Evolutionary conservation across 2,329 filamentous ascomycete genomes (phyloP), one percentile per base, ranked within the genome.

Genomic region (Ophiocordyceps camponoti-saundersi): DNA sequence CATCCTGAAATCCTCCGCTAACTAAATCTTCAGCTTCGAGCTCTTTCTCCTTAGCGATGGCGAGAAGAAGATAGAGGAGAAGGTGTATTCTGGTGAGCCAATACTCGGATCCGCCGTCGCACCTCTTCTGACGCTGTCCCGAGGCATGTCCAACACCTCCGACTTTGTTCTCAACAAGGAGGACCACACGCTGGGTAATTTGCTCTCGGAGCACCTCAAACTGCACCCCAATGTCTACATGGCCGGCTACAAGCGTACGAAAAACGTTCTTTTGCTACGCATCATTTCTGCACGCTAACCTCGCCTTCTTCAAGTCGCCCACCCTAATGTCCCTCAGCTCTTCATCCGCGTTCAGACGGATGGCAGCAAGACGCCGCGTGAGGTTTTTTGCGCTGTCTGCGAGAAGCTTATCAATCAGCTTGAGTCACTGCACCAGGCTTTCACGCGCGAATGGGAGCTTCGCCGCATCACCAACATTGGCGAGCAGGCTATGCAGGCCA

Each of bases 101-200:
- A 6, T 8, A 13, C 41, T 32, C 26, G 11, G 5, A 8, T 44
- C 29, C 10, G 42, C 30, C 32, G 6, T 30, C 18, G 32, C 16
- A 29, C 6, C 10, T 13, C 2, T 18, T 44, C 34, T 43, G 51
- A 53, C 34, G 51, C 39, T 13, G 13, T n/a, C 26, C 29, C 23
- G 11, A 60, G 88, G 87, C 59, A 88, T 94, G 61, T 86, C 90
- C 21, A 94, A 95, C 62, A 88, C 85, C n/a, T 85, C 87, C 11
- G 85, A 95, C 65, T 98, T 98, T 69, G 80, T 86, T 49, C 80
- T 98, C 66, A 86, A 87, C 66, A 96, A 95, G 65, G 92, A 98
- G 64, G 92, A 98, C 57, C 90, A 95, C 67, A 95, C 90, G 1
- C 77, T 98, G 23, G 92, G 82, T 56, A 95, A 98, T 64, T 74